Conservation (phyloP, 2,329 filamentous ascomycete genomes). For the Exophiala mesophila region DNA sequence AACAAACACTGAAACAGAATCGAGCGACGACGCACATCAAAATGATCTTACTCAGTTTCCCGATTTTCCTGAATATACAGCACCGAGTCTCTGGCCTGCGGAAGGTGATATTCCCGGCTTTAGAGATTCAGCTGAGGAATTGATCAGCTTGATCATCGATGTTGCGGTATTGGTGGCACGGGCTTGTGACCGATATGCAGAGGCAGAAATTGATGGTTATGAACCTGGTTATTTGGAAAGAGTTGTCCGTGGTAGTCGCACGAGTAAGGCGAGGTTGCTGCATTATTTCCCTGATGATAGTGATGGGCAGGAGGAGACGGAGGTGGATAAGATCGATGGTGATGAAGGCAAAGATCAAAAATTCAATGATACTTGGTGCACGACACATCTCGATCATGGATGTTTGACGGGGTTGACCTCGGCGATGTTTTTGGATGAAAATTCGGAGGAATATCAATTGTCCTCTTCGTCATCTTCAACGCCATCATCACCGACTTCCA, state of each 20-base stretch:
- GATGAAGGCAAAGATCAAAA: constrained; percentile 11
- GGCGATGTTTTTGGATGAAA: constrained; percentile 92
- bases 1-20: constrained; percentile 21
- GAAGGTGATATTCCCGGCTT: constrained; percentile 66
- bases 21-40: background rate
- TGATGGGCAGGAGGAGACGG: constrained; percentile 7
- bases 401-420: constrained; percentile 91
- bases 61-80: constrained; percentile 80
- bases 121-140: constrained; percentile 62
- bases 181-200: constrained; percentile 84
- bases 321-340: background rate
- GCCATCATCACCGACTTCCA: constrained; percentile 3
- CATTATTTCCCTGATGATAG: constrained; percentile 72
- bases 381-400: constrained; percentile 72
- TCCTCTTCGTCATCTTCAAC: background rate
- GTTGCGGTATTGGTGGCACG: constrained; percentile 80
- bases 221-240: constrained; percentile 73
- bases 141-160: constrained; percentile 84
- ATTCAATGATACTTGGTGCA: constrained; percentile 88
- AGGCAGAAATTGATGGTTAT: constrained; percentile 72
- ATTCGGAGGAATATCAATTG: constrained; percentile 28
- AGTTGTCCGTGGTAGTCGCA: constrained; percentile 78
- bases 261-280: constrained; percentile 83
- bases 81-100: constrained; percentile 80
- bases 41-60: constrained; percentile 21